Base-by-base conservation (phyloP, 257 asterid genomes). In the Przewalskia tangutica region DNA sequence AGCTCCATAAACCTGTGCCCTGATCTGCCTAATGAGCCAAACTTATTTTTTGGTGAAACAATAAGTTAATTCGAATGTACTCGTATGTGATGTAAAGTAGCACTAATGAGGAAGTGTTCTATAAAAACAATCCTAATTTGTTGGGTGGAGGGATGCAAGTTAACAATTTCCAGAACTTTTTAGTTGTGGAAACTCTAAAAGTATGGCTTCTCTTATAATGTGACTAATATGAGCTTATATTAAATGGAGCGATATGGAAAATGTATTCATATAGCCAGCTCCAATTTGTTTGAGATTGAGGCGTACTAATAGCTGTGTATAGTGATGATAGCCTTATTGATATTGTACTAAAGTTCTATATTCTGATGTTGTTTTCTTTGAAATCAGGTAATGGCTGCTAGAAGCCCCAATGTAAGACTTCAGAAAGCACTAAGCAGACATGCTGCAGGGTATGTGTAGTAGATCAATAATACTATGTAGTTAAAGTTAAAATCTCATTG, bases 341-440 rank as follows among this genome's bases (percentile, higher is more conserved):
- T 62, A 32, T 23, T 23, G 8, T 23, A 13, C 20, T 5, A 27
- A 65, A 6, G 60, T n/a, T n/a, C n/a, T n/a, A n/a, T n/a, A n/a
- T 17, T 44, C 53, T 76, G 23, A 54, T 42, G 23, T 16, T 80
- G 54, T 38, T 63, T n/a, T 80, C 63, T 81, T 81, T 83, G 8
- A 38, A 77, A 67, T 67, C 34, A 96, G 99, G 99, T 92, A 58
- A 96, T 91, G 98, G 97, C 98, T 81, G 99, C 99, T 32, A 92
- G 98, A 77, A 96, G 99, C 82, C 98, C 99, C 36, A 94, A 94
- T 83, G 89, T 93, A 53, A 88, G 84, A 86, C 89, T 93, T 82
- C 91, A 91, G 46, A 92, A 86, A 87, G 91, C 97, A 56, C 91
- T 96, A 9, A 92, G 87, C 56, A 89, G 92, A 86, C 88, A 89